phyloP scores from a whole-genome alignment of 352 stramenopile species.

The Saprolegnia diclina region DNA sequence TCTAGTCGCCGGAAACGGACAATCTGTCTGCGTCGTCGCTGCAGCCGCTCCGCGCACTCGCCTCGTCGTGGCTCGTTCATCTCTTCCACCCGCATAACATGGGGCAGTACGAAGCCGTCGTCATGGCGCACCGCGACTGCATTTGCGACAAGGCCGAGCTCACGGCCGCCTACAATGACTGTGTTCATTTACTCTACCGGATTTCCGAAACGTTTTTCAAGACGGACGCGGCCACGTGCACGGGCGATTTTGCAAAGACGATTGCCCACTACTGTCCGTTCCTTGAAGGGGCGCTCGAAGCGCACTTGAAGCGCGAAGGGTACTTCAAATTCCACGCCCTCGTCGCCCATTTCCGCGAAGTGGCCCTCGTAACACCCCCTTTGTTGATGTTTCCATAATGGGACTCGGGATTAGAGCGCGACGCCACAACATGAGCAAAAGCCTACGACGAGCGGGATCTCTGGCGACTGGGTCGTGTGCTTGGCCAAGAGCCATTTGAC shows the following conservation, averaged over 20 bases:
- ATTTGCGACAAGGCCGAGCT: not conserved
- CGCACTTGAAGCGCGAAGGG: not conserved
- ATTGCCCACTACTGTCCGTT: not conserved
- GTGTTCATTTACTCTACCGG: not conserved
- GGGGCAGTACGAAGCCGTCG: conserved; percentile 6
- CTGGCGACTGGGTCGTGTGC: no score
- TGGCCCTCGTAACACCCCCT: not conserved
- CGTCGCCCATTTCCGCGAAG: conserved; percentile 14
- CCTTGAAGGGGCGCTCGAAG: not conserved
- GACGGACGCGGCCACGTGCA: not conserved
- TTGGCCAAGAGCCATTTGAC: no score
- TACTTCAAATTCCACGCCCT: not conserved
- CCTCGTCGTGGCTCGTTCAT: not conserved
- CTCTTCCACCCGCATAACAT: conserved; percentile 13
- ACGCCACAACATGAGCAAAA: no score
- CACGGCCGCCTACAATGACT: not conserved
- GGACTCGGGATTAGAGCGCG: no score
- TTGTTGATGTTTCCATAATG: not conserved
- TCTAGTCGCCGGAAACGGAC: no score
- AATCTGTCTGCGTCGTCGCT: not conserved
- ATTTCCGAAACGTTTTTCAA: not conserved
- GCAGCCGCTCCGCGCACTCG: not conserved
- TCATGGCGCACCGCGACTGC: conserved; percentile 1
- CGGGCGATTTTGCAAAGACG: not conserved
- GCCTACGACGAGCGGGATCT: no score